Evolutionary conservation across 306 rosid species (phyloP), one percentile per base, ranked within the genome.

Genomic region (Amphicarpaea edgeworthii): DNA sequence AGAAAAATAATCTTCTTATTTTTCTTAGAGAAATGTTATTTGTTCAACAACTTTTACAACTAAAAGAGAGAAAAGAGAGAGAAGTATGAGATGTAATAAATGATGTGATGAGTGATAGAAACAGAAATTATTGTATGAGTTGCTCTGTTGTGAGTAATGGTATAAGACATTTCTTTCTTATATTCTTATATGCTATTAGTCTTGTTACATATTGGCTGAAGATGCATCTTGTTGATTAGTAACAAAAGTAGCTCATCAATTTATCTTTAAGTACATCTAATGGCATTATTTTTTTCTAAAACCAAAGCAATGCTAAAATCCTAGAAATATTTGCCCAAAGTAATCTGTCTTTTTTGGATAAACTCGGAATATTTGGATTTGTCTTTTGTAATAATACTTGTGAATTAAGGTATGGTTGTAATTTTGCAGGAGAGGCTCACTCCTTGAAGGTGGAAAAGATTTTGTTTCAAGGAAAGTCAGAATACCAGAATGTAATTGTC

Each of bases 361-460:
- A 66, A 72, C 34, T 77, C 14, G 10, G 0, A 20, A 6, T 14
- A 55, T 50, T 34, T 68, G 12, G 43, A 1, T 23, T 74, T 74
- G 37, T 60, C 68, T 38, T 51, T 57, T 60, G 53, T 79, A 58
- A 17, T 46, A 63, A 41, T 28, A 75, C 11, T 43, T 42, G 62
- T 68, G 70, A 57, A 40, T 23, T 64, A 66, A 73, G 75, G 30
- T 21, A 28, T 83, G 46, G 42, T 60, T 66, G 37, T 68, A 42
- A 80, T 77, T 46, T 51, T 80, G 84, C 83, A 96, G 99, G 99
- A 57, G 99, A 96, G 86, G 99, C 99, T 58, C 99, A 96, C 87
- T 96, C 99, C 68, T 92, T 96, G 88, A 96, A 92, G 86, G 87
- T 96, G 70, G 98, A 96, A 86, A 83, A 89, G 79, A 83, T 92